Evolutionary conservation across 306 rosid genomes (phyloP).

Genomic region (Amphicarpaea edgeworthii): DNA sequence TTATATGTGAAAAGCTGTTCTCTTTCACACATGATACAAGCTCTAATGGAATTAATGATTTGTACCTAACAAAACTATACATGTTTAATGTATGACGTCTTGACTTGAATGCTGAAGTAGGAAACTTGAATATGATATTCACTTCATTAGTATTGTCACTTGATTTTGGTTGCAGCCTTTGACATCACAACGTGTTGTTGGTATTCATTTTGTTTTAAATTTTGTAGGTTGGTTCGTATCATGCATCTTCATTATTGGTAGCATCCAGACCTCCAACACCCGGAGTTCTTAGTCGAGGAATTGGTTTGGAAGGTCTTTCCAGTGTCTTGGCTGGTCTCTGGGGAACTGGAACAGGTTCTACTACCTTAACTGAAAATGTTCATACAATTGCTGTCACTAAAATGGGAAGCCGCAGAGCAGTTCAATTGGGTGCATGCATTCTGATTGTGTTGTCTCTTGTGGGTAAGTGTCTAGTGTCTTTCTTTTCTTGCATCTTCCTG

Average conservation of each 20-base stretch:
- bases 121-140: constrained; percentile 27
- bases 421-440: constrained; percentile 85
- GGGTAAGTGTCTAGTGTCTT: constrained; percentile 61
- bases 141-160: background rate
- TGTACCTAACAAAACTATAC: constrained; percentile 16
- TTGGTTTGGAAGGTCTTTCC: constrained; percentile 94
- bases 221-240: constrained; percentile 93
- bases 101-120: constrained; percentile 9
- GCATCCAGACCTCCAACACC: constrained; percentile 99
- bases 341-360: constrained; percentile 97
- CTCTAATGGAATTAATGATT: constrained; percentile 9
- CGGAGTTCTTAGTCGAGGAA: constrained; percentile 94
- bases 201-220: constrained; percentile 54
- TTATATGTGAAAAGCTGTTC: constrained; percentile 27
- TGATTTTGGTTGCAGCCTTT: constrained; percentile 35
- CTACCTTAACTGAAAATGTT: constrained; percentile 92
- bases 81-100: constrained; percentile 28
- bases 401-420: constrained; percentile 99
- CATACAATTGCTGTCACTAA: constrained; percentile 98
- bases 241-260: constrained; percentile 93
- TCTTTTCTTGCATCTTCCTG: constrained; percentile 43
- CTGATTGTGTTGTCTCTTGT: constrained; percentile 84
- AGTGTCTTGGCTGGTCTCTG: constrained; percentile 97
- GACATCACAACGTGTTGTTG: constrained; percentile 31
- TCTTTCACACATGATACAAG: constrained; percentile 14